Base-by-base conservation (phyloP, 2,329 filamentous ascomycete species). In the Pseudogymnoascus sp. region DNA sequence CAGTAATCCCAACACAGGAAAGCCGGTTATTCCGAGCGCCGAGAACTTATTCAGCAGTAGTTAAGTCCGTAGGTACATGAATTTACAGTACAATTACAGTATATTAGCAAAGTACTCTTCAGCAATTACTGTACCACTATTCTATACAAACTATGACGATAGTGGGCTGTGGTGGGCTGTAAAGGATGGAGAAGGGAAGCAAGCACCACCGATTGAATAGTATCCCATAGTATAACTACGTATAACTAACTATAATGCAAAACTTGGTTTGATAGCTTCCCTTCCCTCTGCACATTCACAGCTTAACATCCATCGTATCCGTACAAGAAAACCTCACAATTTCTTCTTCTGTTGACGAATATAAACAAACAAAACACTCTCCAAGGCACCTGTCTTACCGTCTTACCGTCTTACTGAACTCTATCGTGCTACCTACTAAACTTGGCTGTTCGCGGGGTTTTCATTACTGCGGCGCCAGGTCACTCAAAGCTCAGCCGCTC, bases 131-230 rank as follows among this genome's bases (percentile, higher is more conserved):
- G 42, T 28, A 28, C 25, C 4, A 28, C 25, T 28, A n/a, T n/a
- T n/a, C n/a, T n/a, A n/a, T 42, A 28, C 3, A 49, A 55, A 55
- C 45, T 55, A 55, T 33, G 45, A 55, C 45, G 45, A 55, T 55
- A 16, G 45, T 55, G 45, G 45, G 45, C 45, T 52, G 25, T 52
- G 45, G 11, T 16, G 14, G 8, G 9, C 28, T 5, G 5, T 52
- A 28, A 52, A 28, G 23, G 23, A 30, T 5, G 41, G 11, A n/a
- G 22, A 14, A 25, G 8, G 41, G 41, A 25, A 45, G 22, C 11
- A 45, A 45, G 41, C 19, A 23, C 41, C 23, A 42, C 19, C 14
- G 8, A 33, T 55, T 55, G 45, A 55, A 55, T 33, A 33, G 45
- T 30, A 45, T 16, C 14, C 19, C 19, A 19, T 19, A 19, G 19